Evolutionary conservation across 257 asterid genomes (phyloP).

Genomic region (Solanum clarkiae): DNA sequence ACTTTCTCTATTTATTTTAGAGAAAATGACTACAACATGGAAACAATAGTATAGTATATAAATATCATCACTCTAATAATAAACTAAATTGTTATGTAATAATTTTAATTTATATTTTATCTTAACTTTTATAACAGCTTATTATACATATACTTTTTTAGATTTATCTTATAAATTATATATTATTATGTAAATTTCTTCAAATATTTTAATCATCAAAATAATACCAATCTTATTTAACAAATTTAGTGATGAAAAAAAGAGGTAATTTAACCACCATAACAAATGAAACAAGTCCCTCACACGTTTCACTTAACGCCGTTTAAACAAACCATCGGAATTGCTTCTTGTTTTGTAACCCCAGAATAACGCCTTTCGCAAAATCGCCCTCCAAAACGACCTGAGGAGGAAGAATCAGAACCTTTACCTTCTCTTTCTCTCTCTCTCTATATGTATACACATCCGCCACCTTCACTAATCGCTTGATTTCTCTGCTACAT

Average conservation of each 20-base stretch:
- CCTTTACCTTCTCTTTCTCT: conserved; percentile 1
- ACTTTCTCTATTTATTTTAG: no score
- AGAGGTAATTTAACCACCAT: neutral
- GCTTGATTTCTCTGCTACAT: conserved; percentile 2
- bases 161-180: no score
- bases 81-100: no score
- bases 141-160: no score
- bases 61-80: no score
- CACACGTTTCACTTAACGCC: conserved; percentile 17
- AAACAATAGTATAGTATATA: no score
- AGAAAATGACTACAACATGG: no score
- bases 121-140: no score
- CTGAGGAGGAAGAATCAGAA: conserved; percentile 20
- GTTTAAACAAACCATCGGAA: conserved; percentile 10
- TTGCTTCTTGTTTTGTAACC: neutral
- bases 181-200: no score
- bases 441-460: neutral
- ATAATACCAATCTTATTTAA: no score
- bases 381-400: conserved; percentile 14
- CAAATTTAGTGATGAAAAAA: neutral
- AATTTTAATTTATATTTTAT: no score
- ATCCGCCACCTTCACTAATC: conserved; percentile 6
- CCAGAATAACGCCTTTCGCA: conserved; percentile 25
- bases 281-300: neutral
- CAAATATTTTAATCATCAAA: no score